These are phyloP conservation scores for Trametes cingulata DNA, from an alignment of 768 basidiomycete genomes.

Conservation along the genomic window DNA sequence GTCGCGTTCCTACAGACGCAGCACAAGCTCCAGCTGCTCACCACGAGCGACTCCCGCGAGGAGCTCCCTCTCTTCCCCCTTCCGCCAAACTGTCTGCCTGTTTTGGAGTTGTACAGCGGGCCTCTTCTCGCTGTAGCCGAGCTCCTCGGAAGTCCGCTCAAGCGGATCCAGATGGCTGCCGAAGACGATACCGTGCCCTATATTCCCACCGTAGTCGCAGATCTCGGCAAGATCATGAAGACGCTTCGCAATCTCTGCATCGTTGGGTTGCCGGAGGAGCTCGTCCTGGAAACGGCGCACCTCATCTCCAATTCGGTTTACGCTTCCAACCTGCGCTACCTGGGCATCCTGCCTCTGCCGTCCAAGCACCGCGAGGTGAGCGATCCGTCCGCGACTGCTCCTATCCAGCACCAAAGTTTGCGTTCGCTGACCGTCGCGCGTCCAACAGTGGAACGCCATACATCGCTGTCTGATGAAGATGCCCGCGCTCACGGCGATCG, in stretches of 20 bases:
- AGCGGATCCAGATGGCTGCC: constrained; percentile 50
- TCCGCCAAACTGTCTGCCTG: constrained; percentile 33
- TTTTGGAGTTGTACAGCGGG: constrained; percentile 48
- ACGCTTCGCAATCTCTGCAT: constrained; percentile 40
- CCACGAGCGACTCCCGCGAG: constrained; percentile 25
- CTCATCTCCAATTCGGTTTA: constrained; percentile 36
- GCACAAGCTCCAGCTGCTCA: constrained; percentile 41
- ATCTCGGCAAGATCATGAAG: constrained; percentile 32
- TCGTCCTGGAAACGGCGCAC: constrained; percentile 33
- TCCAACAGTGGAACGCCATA: constrained; percentile 35
- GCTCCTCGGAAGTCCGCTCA: constrained; percentile 42
- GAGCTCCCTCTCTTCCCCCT: constrained; percentile 18
- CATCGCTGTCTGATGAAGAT: constrained; percentile 38
- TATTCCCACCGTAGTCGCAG: constrained; percentile 34
- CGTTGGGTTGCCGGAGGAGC: constrained; percentile 36
- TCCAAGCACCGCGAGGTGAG: constrained; percentile 34
- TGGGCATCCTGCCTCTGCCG: constrained; percentile 41
- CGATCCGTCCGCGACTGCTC: background rate
- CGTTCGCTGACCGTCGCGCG: constrained; percentile 26
- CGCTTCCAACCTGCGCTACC: constrained; percentile 37
- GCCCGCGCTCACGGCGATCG: constrained; percentile 36
- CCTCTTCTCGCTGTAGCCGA: constrained; percentile 43
- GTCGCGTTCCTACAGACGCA: constrained; percentile 53
- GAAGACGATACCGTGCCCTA: constrained; percentile 35
- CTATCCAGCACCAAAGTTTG: background rate